Conservation (phyloP, 169 alveolate species). For the Eimeria acervulina region DNA sequence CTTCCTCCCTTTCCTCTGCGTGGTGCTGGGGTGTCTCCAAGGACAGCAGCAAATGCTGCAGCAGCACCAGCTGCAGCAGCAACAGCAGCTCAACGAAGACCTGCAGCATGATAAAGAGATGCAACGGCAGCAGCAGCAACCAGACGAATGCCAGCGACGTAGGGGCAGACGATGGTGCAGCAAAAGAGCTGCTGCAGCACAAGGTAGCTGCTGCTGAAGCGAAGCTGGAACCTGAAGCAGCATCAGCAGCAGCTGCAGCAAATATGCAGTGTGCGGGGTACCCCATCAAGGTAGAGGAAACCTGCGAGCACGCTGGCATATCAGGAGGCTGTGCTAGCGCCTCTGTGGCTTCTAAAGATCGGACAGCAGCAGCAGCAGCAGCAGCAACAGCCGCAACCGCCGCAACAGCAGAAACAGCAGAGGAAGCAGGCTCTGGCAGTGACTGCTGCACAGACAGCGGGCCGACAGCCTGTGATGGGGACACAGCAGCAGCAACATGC, state of each 20-base stretch:
- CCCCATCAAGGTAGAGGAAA: not conserved
- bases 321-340: not conserved
- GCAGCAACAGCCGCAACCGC: not conserved
- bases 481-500: not conserved
- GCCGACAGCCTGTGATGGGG: too few relatives aligned
- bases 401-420: not conserved
- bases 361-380: not conserved
- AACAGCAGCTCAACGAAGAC: too few relatives aligned
- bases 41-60: constrained; percentile 1
- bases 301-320: not conserved
- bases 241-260: not conserved
- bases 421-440: too few relatives aligned
- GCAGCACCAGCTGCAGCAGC: not conserved
- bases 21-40: not conserved
- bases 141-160: not conserved
- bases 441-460: too few relatives aligned
- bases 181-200: not conserved
- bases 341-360: not conserved
- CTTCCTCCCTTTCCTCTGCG: not conserved
- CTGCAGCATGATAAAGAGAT: not conserved
- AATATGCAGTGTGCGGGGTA: not conserved
- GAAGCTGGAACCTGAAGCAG: not conserved
- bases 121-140: not conserved
- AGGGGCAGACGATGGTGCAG: not conserved
- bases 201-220: not conserved